A percentile compares a stretch with the other conserved stretches of the same genome.
These are phyloP conservation scores for Suillus placidus DNA, from an alignment of 768 basidiomycete species.

Conservation along the genomic window DNA sequence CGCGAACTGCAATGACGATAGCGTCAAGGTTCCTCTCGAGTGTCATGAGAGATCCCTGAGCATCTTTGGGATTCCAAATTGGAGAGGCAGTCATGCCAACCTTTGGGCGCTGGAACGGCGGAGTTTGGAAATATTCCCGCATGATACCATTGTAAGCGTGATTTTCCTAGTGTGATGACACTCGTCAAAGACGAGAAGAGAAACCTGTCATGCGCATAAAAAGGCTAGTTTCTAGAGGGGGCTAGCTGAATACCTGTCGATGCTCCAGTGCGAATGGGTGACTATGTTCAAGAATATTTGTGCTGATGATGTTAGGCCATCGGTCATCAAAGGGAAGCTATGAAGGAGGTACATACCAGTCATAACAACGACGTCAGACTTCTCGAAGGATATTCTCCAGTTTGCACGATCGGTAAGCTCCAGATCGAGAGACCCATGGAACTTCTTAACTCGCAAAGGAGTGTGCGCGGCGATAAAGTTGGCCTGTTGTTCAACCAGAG, in stretches of 20 bases:
- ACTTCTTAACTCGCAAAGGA: constrained; percentile 64
- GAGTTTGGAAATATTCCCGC: constrained; percentile 55
- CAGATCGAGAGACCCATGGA: constrained; percentile 72
- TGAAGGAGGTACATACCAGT: constrained; percentile 54
- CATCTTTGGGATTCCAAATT: constrained; percentile 77
- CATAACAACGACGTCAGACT: constrained; percentile 81
- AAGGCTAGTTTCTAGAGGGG: not conserved
- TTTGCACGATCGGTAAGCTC: constrained; percentile 65
- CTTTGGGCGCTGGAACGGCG: constrained; percentile 57
- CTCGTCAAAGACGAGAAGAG: constrained; percentile 59
- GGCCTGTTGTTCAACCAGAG: constrained; percentile 83
- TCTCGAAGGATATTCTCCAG: constrained; percentile 67
- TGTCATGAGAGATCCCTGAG: constrained; percentile 58
- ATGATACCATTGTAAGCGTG: constrained; percentile 62
- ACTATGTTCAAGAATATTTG: constrained; percentile 82
- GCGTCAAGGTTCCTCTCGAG: constrained; percentile 75
- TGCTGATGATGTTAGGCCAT: constrained; percentile 43
- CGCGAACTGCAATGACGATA: constrained; percentile 73
- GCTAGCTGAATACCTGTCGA: constrained; percentile 48
- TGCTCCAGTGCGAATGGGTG: constrained; percentile 79
- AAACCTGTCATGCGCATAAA: constrained; percentile 42
- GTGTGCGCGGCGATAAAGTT: constrained; percentile 67
- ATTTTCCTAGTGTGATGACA: constrained; percentile 60
- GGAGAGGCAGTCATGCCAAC: constrained; percentile 93
- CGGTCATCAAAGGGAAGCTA: constrained; percentile 2